Percentiles rank a stretch among this genome's conserved stretches.
Conservation (phyloP, 495 filamentous ascomycete genomes). For the Bombardia bombarda region DNA sequence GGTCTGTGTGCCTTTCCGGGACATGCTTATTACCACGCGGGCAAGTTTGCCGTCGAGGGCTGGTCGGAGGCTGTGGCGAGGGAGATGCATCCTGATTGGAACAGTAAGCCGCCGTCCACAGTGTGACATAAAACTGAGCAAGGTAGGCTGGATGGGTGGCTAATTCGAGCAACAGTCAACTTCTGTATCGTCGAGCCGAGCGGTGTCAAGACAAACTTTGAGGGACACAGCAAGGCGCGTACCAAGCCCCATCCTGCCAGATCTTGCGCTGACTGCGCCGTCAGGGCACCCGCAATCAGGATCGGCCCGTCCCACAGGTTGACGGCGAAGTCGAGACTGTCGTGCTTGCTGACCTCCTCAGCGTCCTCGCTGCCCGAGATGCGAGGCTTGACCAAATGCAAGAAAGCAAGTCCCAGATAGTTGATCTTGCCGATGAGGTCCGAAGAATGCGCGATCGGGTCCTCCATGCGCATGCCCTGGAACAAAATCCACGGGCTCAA, state of each 20-base stretch:
- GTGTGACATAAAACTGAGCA: not conserved
- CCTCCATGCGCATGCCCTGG: constrained; percentile 61
- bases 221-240: constrained; percentile 17
- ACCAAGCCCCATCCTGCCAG: constrained; percentile 32
- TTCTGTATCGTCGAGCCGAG: constrained; percentile 43
- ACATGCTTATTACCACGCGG: constrained; percentile 45
- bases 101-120: constrained; percentile 12
- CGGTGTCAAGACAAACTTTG: constrained; percentile 43
- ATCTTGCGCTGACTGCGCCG: constrained; percentile 34
- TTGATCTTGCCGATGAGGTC: constrained; percentile 47
- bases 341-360: constrained; percentile 29
- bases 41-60: constrained; percentile 49
- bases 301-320: constrained; percentile 44
- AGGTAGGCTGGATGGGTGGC: no score
- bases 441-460: constrained; percentile 55
- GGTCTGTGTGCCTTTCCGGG: constrained; percentile 39
- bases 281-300: constrained; percentile 54
- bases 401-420: constrained; percentile 52
- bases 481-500: constrained; percentile 57
- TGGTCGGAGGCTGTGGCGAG: constrained; percentile 45
- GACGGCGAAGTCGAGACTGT: constrained; percentile 47
- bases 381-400: constrained; percentile 55
- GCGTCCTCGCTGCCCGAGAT: constrained; percentile 30
- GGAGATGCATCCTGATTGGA: constrained; percentile 45
- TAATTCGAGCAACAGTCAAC: no score